A percentile compares a stretch with the other conserved stretches of the same genome.
These are phyloP conservation scores for Teunomyces atbi DNA, from an alignment of 805 yeast genomes.

Conservation along the genomic window DNA sequence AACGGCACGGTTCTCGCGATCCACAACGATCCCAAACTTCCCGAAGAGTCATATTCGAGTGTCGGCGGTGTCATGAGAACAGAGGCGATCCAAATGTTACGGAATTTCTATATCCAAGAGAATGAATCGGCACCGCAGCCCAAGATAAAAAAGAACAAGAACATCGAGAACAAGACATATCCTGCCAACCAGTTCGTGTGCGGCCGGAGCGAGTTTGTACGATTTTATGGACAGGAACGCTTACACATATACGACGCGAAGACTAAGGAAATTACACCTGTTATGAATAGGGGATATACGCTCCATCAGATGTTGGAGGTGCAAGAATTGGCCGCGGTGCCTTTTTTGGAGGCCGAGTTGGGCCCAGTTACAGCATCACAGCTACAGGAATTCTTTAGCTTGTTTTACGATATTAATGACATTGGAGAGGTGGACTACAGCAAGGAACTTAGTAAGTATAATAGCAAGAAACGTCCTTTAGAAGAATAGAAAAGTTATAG, in stretches of 20 bases:
- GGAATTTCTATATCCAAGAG: constrained; percentile 83
- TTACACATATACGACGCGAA: constrained; percentile 8
- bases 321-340: constrained; percentile 7
- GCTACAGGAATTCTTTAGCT: constrained; percentile 18
- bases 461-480: constrained; percentile 12
- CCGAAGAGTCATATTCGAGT: constrained; percentile 44
- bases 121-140: constrained; percentile 85
- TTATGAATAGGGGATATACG: constrained; percentile 18
- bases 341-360: constrained; percentile 15
- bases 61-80: constrained; percentile 77
- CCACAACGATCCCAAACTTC: constrained; percentile 17
- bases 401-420: constrained; percentile 27
- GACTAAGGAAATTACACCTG: constrained; percentile 27
- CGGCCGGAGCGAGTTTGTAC: constrained; percentile 46
- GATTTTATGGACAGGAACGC: constrained; percentile 47
- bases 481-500: constrained; percentile 3
- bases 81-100: constrained; percentile 77
- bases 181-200: constrained; percentile 60
- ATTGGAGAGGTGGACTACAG: constrained; percentile 22
- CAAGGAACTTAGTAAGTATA: constrained; percentile 16
- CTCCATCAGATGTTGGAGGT: constrained; percentile 9
- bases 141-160: constrained; percentile 67
- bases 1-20: constrained; percentile 81
- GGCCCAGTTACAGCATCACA: constrained; percentile 15
- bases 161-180: constrained; percentile 52